Conservation (phyloP, 345 rosid species). For the Abelmoschus esculentus region DNA sequence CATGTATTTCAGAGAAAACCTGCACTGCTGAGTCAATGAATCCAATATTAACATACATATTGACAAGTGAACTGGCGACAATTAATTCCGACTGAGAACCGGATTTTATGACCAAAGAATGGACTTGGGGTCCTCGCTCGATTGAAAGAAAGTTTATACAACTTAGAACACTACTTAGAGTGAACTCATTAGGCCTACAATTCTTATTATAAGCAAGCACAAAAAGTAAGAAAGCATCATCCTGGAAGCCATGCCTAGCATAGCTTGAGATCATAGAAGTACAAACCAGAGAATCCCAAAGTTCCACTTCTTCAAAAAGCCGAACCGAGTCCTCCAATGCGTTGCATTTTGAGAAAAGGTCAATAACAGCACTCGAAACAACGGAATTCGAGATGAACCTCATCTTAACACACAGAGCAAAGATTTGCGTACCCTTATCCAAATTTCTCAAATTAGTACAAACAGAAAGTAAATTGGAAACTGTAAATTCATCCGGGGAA, state of each 20-base stretch:
- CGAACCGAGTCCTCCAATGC: constrained; percentile 62
- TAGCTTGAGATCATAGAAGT: constrained; percentile 59
- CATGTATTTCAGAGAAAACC: constrained; percentile 34
- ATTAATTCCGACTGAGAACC: constrained; percentile 44
- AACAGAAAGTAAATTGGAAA: constrained; percentile 32
- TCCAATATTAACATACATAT: constrained; percentile 57
- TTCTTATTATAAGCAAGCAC: constrained; percentile 32
- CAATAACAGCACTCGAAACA: constrained; percentile 63
- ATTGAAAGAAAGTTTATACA: constrained; percentile 30
- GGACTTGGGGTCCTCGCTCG: constrained; percentile 54
- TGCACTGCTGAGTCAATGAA: constrained; percentile 35
- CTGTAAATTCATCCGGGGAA: constrained; percentile 47
- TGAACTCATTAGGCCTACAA: constrained; percentile 48
- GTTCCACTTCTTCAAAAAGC: constrained; percentile 38
- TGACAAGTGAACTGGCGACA: constrained; percentile 54
- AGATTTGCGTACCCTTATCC: constrained; percentile 61
- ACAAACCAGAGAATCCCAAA: constrained; percentile 45
- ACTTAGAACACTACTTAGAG: constrained; percentile 48
- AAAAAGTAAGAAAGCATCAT: constrained; percentile 39
- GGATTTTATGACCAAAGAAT: constrained; percentile 49
- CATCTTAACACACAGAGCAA: constrained; percentile 50
- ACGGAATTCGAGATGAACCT: constrained; percentile 58
- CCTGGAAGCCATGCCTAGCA: constrained; percentile 44
- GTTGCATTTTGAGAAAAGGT: constrained; percentile 75
- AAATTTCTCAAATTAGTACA: constrained; percentile 46